A percentile compares a stretch with the other conserved stretches of the same genome.
Conservation (phyloP, 768 basidiomycete species). For the Leucogyrophana mollusca region DNA sequence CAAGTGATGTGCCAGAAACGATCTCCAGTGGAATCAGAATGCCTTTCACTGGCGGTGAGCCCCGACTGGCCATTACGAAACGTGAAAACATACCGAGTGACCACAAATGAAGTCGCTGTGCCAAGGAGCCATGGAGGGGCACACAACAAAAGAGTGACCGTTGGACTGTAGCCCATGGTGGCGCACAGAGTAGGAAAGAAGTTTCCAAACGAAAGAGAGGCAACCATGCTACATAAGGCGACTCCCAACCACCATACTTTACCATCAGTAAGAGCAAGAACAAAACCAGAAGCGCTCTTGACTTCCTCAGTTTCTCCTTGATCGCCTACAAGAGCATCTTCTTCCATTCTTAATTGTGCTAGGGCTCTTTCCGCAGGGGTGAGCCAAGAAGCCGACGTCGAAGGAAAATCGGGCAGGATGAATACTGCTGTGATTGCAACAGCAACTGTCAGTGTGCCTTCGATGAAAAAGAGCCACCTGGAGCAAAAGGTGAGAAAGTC, state of each 20-base stretch:
- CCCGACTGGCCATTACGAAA: not conserved
- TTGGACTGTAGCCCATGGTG: slow-evolving; percentile 65
- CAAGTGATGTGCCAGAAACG: slow-evolving; percentile 68
- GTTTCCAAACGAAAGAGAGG: slow-evolving; percentile 70
- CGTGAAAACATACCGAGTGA: slow-evolving; percentile 42
- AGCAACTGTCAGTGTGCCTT: slow-evolving; percentile 56
- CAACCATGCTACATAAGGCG: slow-evolving; percentile 50
- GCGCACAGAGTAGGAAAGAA: slow-evolving; percentile 76
- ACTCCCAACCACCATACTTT: slow-evolving; percentile 81
- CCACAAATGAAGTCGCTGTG: slow-evolving; percentile 52
- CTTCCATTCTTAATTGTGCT: slow-evolving; percentile 56
- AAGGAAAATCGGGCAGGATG: slow-evolving; percentile 73
- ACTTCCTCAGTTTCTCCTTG: slow-evolving; percentile 38
- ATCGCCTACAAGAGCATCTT: slow-evolving; percentile 57
- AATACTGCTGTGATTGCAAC: slow-evolving; percentile 51
- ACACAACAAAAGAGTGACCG: slow-evolving; percentile 67
- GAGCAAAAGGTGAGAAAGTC: not conserved
- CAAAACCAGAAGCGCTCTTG: slow-evolving; percentile 43
- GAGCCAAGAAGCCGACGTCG: slow-evolving; percentile 58
- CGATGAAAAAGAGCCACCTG: slow-evolving; percentile 72
- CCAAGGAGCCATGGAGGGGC: slow-evolving; percentile 74
- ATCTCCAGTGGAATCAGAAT: slow-evolving; percentile 70
- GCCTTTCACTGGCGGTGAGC: slow-evolving; percentile 32
- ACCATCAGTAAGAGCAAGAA: slow-evolving; percentile 65
- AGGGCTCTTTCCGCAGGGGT: slow-evolving; percentile 52